phyloP scores from a whole-genome alignment of 306 rosid genomes.

The Quillaja saponaria region DNA sequence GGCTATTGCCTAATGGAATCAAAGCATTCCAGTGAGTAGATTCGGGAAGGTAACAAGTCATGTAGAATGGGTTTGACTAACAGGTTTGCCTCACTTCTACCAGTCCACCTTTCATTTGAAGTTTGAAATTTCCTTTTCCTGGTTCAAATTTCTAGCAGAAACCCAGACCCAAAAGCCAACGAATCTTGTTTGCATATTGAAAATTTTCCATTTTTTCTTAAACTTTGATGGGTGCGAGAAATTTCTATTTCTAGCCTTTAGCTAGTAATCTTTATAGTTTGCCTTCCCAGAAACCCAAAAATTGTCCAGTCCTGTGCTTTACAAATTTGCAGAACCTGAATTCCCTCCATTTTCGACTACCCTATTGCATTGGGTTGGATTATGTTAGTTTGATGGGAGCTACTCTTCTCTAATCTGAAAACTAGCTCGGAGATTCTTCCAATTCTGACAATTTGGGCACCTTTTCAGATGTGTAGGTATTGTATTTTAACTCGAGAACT shows the following conservation, averaged over 20 bases:
- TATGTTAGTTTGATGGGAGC: constrained; percentile 14
- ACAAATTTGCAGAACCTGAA: constrained; percentile 13
- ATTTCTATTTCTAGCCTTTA: not conserved
- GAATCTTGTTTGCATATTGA: not conserved
- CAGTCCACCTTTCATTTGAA: no score
- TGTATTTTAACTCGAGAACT: constrained; percentile 32
- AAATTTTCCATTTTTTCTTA: not conserved
- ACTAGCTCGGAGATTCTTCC: constrained; percentile 13
- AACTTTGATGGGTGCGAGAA: not conserved
- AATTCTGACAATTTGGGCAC: constrained; percentile 32
- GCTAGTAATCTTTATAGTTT: constrained; percentile 16
- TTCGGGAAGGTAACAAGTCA: constrained; percentile 24
- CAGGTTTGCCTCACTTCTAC: no score
- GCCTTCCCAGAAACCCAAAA: constrained; percentile 13
- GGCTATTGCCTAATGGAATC: constrained; percentile 16
- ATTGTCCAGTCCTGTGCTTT: not conserved
- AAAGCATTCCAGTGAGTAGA: constrained; percentile 28
- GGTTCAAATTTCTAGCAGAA: not conserved
- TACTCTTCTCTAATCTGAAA: constrained; percentile 17
- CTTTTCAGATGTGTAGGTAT: constrained; percentile 22
- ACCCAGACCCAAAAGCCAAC: not conserved
- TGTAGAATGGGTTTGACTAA: constrained; percentile 32
- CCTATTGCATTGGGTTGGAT: constrained; percentile 12
- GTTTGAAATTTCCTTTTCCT: not conserved
- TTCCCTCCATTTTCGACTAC: constrained; percentile 1